A percentile compares a stretch with the other conserved stretches of the same genome.
Evolutionary conservation across 192 early-diverging fungal species (phyloP).

Genomic region (Coemansia sp.): DNA sequence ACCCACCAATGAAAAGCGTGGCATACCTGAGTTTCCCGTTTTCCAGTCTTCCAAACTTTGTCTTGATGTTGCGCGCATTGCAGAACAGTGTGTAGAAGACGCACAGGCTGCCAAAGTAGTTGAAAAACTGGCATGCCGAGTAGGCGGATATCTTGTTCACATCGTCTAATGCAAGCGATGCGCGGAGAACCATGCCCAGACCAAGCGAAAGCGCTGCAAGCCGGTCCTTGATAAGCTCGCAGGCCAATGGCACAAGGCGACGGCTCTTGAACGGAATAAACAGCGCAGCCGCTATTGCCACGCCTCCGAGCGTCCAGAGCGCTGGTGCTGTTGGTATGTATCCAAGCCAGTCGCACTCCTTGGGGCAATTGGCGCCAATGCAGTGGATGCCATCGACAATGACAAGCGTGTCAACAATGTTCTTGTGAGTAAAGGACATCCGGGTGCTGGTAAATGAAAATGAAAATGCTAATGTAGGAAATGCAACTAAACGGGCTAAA

Average conservation of each 20-base stretch:
- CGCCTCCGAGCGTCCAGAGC: conserved; percentile 21
- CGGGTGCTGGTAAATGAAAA: neutral
- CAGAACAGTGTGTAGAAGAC: neutral
- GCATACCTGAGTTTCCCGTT: neutral
- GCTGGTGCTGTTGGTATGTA: conserved; percentile 17
- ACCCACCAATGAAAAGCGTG: neutral
- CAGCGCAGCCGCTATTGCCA: conserved; percentile 2
- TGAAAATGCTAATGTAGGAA: neutral
- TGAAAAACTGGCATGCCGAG: conserved; percentile 15
- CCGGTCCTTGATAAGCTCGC: conserved; percentile 13
- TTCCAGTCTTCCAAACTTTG: neutral
- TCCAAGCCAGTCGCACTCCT: conserved; percentile 23
- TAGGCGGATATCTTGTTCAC: conserved; percentile 5
- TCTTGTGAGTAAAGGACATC: neutral
- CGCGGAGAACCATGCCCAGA: conserved; percentile 12
- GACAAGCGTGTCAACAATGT: neutral
- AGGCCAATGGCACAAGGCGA: neutral
- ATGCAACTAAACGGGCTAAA: too few species aligned
- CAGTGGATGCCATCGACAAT: conserved; percentile 11
- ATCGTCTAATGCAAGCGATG: neutral
- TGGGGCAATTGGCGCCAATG: neutral
- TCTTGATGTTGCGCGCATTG: neutral
- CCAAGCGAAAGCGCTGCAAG: conserved; percentile 7
- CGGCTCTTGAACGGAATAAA: neutral
- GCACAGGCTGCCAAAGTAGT: conserved; percentile 8